Conservation (phyloP, 345 rosid species). For the Raphanus raphanistrum region DNA sequence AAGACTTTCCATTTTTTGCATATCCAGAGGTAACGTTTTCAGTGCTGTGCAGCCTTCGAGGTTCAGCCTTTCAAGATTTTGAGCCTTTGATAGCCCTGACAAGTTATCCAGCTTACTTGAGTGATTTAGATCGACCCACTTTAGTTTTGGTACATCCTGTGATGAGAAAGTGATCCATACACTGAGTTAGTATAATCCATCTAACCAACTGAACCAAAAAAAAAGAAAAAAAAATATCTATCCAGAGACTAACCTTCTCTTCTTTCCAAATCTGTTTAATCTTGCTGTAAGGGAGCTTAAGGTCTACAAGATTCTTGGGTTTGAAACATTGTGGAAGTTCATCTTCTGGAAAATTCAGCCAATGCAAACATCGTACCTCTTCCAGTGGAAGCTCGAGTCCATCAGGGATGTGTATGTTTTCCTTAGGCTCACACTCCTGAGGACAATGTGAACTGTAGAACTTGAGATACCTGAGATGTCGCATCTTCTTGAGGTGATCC, state of each 20-base stretch:
- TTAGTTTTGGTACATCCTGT: not conserved
- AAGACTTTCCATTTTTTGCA: not conserved
- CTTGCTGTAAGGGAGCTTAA: not conserved
- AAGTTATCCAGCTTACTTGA: not conserved
- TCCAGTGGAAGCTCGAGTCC: not conserved
- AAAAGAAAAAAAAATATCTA: not conserved
- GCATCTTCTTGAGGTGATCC: not conserved
- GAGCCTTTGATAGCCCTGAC: not conserved
- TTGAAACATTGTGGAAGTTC: not conserved
- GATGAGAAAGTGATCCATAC: not conserved
- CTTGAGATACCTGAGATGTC: not conserved
- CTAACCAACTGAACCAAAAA: not conserved
- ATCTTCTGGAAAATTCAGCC: not conserved
- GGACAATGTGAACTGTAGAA: conserved; percentile 24
- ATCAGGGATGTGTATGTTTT: not conserved
- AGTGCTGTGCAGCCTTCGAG: not conserved
- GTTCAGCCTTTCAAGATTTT: not conserved
- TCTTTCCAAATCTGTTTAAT: not conserved
- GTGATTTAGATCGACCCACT: not conserved
- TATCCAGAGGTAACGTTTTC: not conserved
- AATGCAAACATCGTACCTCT: not conserved
- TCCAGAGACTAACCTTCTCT: not conserved
- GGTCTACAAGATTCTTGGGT: not conserved
- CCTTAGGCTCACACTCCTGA: not conserved
- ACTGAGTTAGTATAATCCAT: not conserved